These are phyloP conservation scores for Sordariomycetes sp. DNA, from an alignment of 2,329 filamentous ascomycete genomes.

Conservation along the genomic window DNA sequence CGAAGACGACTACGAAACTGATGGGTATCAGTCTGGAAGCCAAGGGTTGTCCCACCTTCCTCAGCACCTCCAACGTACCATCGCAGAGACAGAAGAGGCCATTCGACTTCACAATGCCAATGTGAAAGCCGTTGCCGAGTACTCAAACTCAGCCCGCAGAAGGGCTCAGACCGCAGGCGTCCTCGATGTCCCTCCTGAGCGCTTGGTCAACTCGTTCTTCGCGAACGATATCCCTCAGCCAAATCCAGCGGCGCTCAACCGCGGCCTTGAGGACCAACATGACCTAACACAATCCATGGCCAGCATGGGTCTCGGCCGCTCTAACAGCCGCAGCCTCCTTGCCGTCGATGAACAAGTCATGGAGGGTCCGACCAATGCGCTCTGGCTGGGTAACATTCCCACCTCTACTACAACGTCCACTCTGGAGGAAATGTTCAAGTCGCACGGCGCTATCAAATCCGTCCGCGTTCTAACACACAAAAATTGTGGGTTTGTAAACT, in stretches of 20 bases:
- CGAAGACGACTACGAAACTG: constrained; percentile 31
- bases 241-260: too few relatives aligned
- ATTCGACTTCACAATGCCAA: constrained; percentile 90
- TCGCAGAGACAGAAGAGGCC: constrained; percentile 52
- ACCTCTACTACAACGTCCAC: constrained; percentile 95
- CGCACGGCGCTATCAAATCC: constrained; percentile 85
- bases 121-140: constrained; percentile 79
- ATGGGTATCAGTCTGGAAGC: constrained; percentile 50
- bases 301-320: constrained; percentile 62
- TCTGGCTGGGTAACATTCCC: constrained; percentile 97
- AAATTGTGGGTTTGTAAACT: constrained; percentile 98
- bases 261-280: constrained; percentile 71
- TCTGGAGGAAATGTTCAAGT: constrained; percentile 86
- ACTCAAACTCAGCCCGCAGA: constrained; percentile 74
- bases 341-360: constrained; percentile 68
- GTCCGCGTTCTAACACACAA: constrained; percentile 94
- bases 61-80: constrained; percentile 30
- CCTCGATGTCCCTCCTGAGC: constrained; percentile 65
- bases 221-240: constrained; percentile 53
- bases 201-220: constrained; percentile 62
- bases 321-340: constrained; percentile 59
- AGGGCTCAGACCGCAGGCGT: constrained; percentile 88
- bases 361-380: constrained; percentile 81
- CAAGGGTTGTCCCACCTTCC: constrained; percentile 47
- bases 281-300: constrained; percentile 76